phyloP scores from a whole-genome alignment of 2,329 filamentous ascomycete genomes.

The Balansia obtecta region DNA sequence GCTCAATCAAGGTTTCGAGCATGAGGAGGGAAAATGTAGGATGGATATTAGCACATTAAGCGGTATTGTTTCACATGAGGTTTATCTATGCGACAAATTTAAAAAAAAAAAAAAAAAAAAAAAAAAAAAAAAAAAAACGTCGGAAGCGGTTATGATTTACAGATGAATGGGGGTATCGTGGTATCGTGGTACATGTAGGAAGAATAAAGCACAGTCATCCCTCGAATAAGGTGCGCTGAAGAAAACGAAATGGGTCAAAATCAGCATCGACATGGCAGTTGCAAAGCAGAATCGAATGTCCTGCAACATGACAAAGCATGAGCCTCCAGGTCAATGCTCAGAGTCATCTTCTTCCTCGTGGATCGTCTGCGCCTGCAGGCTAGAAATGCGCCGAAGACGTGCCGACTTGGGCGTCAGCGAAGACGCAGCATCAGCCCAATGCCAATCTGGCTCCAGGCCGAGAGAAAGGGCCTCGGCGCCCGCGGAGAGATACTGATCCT shows the following conservation, averaged over 20 bases:
- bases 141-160: neutral
- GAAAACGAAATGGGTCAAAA: neutral
- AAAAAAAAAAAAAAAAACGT: neutral
- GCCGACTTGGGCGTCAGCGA: slow-evolving; percentile 6
- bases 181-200: slow-evolving; percentile 5
- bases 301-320: neutral
- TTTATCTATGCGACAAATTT: neutral
- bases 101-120: neutral
- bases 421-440: slow-evolving; percentile 22
- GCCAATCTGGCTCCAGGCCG: slow-evolving; percentile 25
- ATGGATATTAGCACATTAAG: neutral
- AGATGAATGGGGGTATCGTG: slow-evolving; percentile 3
- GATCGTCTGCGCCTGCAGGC: slow-evolving; percentile 53
- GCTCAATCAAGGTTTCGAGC: neutral
- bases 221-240: neutral
- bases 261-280: neutral
- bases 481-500: slow-evolving; percentile 5
- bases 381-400: slow-evolving; percentile 29
- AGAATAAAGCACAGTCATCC: neutral
- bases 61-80: neutral
- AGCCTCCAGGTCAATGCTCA: slow-evolving; percentile 18
- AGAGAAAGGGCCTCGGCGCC: neutral
- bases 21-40: neutral
- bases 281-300: neutral
- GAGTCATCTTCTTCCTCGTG: slow-evolving; percentile 63